These are phyloP conservation scores for Cyberlindnera bimundalis DNA, from an alignment of 805 yeast species.

Conservation along the genomic window DNA sequence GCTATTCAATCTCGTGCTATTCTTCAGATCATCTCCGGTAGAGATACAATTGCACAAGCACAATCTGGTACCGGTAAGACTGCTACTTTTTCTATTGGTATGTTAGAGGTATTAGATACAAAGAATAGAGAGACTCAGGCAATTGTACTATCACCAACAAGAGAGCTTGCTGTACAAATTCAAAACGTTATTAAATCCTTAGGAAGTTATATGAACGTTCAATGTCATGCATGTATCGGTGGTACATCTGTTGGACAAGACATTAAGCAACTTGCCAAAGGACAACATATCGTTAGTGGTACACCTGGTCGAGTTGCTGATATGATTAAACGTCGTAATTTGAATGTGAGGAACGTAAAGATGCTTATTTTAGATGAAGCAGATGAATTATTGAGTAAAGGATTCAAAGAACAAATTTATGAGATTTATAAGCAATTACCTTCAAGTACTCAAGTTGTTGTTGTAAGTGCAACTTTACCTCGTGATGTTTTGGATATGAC, in stretches of 20 bases:
- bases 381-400: slow-evolving; percentile 88
- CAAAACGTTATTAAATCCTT: slow-evolving; percentile 81
- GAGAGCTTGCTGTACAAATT: slow-evolving; percentile 94
- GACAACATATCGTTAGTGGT: slow-evolving; percentile 91
- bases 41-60: slow-evolving; percentile 97
- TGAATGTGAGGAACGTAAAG: slow-evolving; percentile 73
- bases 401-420: slow-evolving; percentile 94
- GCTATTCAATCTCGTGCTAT: slow-evolving; percentile 98
- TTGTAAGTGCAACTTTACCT: slow-evolving; percentile 93
- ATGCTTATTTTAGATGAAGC: slow-evolving; percentile 95
- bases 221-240: slow-evolving; percentile 90
- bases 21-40: slow-evolving; percentile 87
- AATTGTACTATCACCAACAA: slow-evolving; percentile 87
- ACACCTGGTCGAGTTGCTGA: slow-evolving; percentile 96
- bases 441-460: slow-evolving; percentile 83
- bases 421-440: slow-evolving; percentile 87
- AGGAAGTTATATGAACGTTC: slow-evolving; percentile 84
- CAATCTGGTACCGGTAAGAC: slow-evolving; percentile 99
- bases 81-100: slow-evolving; percentile 94
- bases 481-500: slow-evolving; percentile 89
- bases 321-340: slow-evolving; percentile 79
- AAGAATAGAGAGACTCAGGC: slow-evolving; percentile 79
- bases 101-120: slow-evolving; percentile 81
- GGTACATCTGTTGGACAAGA: slow-evolving; percentile 86
- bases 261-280: slow-evolving; percentile 66